Conservation (phyloP, 2,329 filamentous ascomycete genomes). For the Zymoseptoria brevis region DNA sequence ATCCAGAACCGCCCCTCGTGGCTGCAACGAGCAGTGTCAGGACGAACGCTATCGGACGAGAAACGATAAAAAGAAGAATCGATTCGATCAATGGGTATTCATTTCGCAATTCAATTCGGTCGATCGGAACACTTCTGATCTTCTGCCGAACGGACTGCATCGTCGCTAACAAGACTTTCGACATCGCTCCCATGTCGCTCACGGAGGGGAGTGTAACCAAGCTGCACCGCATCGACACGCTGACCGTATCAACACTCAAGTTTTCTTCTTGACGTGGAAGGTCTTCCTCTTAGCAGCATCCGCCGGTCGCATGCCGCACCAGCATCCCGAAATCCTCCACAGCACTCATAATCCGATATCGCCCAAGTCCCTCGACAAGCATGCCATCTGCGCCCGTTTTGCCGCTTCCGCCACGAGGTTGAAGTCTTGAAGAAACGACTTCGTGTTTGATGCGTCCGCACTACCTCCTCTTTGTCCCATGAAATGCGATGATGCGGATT, state of each 20-base stretch:
- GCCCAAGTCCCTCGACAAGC: constrained; percentile 79
- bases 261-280: background rate
- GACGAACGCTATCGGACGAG: background rate
- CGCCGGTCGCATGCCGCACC: background rate
- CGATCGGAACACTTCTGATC: background rate
- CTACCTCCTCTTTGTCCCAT: constrained; percentile 26
- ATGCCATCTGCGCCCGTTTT: constrained; percentile 83
- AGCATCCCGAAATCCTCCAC: background rate
- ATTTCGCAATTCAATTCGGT: background rate
- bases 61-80: background rate
- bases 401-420: constrained; percentile 85
- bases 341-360: constrained; percentile 45
- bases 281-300: background rate
- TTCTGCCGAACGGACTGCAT: background rate
- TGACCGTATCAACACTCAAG: background rate
- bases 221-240: background rate
- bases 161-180: background rate
- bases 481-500: constrained; percentile 14
- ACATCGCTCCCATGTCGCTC: background rate
- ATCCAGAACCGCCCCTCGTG: background rate
- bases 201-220: background rate
- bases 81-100: background rate
- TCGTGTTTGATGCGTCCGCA: constrained; percentile 38
- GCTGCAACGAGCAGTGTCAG: background rate
- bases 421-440: constrained; percentile 68